Conservation (phyloP, 192 early-diverging fungal genomes). For the Funneliformis geosporum region DNA sequence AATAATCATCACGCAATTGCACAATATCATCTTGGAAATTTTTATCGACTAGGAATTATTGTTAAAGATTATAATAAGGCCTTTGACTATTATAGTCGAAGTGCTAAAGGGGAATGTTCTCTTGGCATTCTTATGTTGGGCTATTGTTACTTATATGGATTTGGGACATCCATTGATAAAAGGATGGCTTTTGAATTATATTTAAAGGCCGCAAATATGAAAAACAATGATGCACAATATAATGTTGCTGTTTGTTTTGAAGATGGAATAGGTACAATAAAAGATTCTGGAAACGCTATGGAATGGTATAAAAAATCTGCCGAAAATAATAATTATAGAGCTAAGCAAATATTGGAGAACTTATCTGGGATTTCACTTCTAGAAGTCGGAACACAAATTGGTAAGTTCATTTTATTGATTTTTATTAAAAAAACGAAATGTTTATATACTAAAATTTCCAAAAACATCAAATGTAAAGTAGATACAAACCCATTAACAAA, state of each 20-base stretch:
- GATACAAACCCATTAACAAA: background rate
- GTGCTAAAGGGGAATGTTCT: conserved; percentile 54
- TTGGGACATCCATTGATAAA: conserved; percentile 58
- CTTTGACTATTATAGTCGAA: conserved; percentile 60
- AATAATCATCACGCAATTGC: background rate
- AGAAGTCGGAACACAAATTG: background rate
- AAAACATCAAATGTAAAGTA: background rate
- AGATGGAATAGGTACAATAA: conserved; percentile 63
- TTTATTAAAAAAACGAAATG: background rate
- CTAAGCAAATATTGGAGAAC: background rate
- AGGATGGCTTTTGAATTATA: conserved; percentile 46
- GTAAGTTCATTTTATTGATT: background rate
- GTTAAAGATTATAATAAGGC: conserved; percentile 64
- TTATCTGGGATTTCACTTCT: background rate
- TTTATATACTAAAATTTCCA: background rate
- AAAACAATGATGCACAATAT: conserved; percentile 77
- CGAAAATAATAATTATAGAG: background rate
- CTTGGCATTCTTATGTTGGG: conserved; percentile 57
- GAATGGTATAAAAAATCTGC: background rate
- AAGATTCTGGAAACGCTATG: background rate
- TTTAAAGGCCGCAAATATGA: conserved; percentile 60
- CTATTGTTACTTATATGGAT: conserved; percentile 61
- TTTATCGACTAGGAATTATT: conserved; percentile 76
- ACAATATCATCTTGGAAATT: conserved; percentile 73
- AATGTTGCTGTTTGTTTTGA: conserved; percentile 80